Conservation (phyloP, 441 rosid genomes). For the Hura crepitans region DNA sequence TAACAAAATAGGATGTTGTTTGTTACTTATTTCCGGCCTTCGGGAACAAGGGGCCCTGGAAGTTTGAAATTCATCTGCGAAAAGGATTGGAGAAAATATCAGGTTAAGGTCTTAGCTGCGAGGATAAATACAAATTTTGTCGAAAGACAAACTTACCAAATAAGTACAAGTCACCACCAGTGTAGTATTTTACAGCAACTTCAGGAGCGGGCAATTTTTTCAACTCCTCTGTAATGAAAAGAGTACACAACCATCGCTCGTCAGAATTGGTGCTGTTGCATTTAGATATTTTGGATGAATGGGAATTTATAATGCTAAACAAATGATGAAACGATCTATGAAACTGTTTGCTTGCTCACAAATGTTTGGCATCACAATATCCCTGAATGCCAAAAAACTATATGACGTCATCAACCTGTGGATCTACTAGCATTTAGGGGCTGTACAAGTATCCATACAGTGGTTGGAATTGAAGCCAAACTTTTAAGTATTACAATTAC, state of each 20-base stretch:
- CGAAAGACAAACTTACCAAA: constrained; percentile 51
- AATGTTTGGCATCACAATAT: not conserved
- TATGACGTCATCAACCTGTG: not conserved
- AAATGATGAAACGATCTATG: not conserved
- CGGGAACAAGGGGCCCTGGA: constrained; percentile 71
- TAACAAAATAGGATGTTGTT: not conserved
- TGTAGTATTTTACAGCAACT: constrained; percentile 78
- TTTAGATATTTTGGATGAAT: not conserved
- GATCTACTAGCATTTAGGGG: not conserved
- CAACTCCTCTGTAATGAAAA: constrained; percentile 63
- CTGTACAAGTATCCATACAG: not conserved
- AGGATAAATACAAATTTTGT: not conserved
- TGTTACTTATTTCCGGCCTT: constrained; percentile 76
- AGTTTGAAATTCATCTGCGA: constrained; percentile 89
- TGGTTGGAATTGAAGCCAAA: not conserved
- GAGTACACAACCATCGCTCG: constrained; percentile 8
- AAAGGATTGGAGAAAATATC: constrained; percentile 16
- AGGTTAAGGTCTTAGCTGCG: constrained; percentile 3
- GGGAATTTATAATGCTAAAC: not conserved
- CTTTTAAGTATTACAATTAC: not conserved
- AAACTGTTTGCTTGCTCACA: not conserved
- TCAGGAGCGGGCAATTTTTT: constrained; percentile 76
- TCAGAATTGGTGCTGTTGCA: constrained; percentile 1
- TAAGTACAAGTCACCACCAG: constrained; percentile 75
- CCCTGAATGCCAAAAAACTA: not conserved